A percentile compares a stretch with the other conserved stretches of the same genome.
phyloP scores from a whole-genome alignment of 768 basidiomycete genomes.

The Rhizopogon vesiculosus region DNA sequence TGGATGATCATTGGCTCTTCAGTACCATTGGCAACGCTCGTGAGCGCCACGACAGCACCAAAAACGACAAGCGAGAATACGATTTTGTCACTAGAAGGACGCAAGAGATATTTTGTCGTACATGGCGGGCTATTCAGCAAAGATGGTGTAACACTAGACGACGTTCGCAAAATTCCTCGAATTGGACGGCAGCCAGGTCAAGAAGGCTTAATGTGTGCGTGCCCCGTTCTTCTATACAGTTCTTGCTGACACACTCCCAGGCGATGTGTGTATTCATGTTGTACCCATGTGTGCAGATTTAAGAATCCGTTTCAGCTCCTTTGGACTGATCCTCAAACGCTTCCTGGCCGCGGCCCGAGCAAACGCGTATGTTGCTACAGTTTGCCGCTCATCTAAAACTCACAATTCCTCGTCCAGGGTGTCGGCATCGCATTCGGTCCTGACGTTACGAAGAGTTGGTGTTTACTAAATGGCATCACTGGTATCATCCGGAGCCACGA shows the following conservation, averaged over 20 bases:
- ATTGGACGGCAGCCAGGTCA: conserved; percentile 90
- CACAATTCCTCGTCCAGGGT: conserved; percentile 47
- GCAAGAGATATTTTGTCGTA: conserved; percentile 89
- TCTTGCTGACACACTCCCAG: conserved; percentile 28
- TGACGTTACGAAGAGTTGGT: conserved; percentile 89
- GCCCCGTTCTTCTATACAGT: neutral
- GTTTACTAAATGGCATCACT: conserved; percentile 78
- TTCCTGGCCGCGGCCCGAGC: conserved; percentile 87
- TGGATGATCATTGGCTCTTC: conserved; percentile 6
- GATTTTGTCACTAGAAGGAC: conserved; percentile 79
- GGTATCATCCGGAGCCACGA: conserved; percentile 95
- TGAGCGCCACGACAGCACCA: conserved; percentile 66
- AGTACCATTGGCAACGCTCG: conserved; percentile 90
- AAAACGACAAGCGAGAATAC: conserved; percentile 33
- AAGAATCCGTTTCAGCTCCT: conserved; percentile 50
- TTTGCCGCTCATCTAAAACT: conserved; percentile 1
- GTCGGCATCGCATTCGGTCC: conserved; percentile 96
- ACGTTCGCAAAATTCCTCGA: conserved; percentile 83
- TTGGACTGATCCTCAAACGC: conserved; percentile 95
- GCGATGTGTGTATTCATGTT: conserved; percentile 46
- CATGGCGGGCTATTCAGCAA: conserved; percentile 97
- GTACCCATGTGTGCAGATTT: neutral
- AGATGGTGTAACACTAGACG: conserved; percentile 91
- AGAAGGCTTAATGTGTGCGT: conserved; percentile 91
- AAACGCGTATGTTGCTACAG: conserved; percentile 67